Base-by-base conservation (phyloP, 2,329 filamentous ascomycete species). In the Geosmithia putterillii region DNA sequence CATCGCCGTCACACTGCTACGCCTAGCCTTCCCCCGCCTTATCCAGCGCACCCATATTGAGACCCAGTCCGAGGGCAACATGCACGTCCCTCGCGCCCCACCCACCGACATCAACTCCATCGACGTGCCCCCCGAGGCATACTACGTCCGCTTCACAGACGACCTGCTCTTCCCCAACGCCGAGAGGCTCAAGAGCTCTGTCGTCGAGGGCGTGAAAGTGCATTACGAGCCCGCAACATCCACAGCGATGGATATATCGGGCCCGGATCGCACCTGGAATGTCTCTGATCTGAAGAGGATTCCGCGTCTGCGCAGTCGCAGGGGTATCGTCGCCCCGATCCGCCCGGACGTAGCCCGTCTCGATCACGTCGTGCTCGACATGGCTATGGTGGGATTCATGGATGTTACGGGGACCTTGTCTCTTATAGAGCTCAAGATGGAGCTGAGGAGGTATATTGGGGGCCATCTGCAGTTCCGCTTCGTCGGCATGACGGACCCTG, bases 161-260 rank as follows among this genome's bases (percentile, higher is more conserved):
- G 69, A 71, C 1, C 59, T 81, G 32, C 72, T 80, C 57, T 81
- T 80, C 60, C 71, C 69, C 47, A 81, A 81, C 51, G 74, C 76
- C 2, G 73, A 74, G 44, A 60, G 67, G 36, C 57, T 70, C 46
- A 75, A 73, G 40, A 63, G 56, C 2, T 57, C 61, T 7, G 66
- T 73, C 17, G 57, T 76, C 15, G 71, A 78, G 47, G 58, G 61
- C 2, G 54, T 77, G 34, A 67, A 73, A 47, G 49, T 59, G 2
- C 52, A 52, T 20, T 59, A 53, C 18, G 51, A 58, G n/a, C 55
- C 57, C n/a, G 70, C 28, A 7, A 66, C 0, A 61, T 63, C 46
- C 65, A 69, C 47, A 57, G 64, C 0, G 60, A 62, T 1, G 3
- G 62, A 65, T 46, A 58, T 61, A 40, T 56, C 60, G 6, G 54